Evolutionary conservation across 2,329 filamentous ascomycete species (phyloP), one percentile per base, ranked within the genome.

Genomic region (Thermoascus crustaceus): DNA sequence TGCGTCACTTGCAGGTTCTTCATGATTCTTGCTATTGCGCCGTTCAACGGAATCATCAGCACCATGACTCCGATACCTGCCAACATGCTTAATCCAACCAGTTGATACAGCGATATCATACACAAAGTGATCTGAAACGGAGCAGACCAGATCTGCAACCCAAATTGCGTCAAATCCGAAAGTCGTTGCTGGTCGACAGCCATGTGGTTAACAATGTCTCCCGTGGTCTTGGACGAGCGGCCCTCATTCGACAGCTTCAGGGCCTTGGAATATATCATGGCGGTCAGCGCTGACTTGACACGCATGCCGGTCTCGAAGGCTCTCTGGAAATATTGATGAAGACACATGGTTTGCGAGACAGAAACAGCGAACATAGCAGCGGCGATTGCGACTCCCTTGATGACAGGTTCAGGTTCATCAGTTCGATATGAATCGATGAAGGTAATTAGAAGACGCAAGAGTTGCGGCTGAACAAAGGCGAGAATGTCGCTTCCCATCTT

Each of bases 171-270:
- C 38, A 98, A 69, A 62, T 98, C 91, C 53, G 95, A 85, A 11
- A 98, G 73, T 46, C 93, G 82, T 62, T 98, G 91, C 9, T 89
- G 89, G 57, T 98, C 91, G 7, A 98, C 89, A 30, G 93, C 91
- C 89, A 98, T 98, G 64, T 94, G 91, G 57, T 98, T 98, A 58
- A 98, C 91, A 53, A 98, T 96, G 53, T 98, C 93, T 38, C 91
- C 91, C 0, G 91, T 98, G 0, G 85, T 85, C 65, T 96, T 95
- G 29, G 79, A 66, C 2, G 87, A 75, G 35, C 89, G 78, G 6
- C 91, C 91, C 63, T 98, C 91, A 50, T 94, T 96, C 4, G 89
- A 96, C 11, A 98, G 71, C 44, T 78, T 81, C 43, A 96, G 72
- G 0, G 88, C 83, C 65, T 98, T 98, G 40, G 80, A 76, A 60